phyloP scores from a whole-genome alignment of 2,329 filamentous ascomycete genomes.

The Ciborinia camelliae region DNA sequence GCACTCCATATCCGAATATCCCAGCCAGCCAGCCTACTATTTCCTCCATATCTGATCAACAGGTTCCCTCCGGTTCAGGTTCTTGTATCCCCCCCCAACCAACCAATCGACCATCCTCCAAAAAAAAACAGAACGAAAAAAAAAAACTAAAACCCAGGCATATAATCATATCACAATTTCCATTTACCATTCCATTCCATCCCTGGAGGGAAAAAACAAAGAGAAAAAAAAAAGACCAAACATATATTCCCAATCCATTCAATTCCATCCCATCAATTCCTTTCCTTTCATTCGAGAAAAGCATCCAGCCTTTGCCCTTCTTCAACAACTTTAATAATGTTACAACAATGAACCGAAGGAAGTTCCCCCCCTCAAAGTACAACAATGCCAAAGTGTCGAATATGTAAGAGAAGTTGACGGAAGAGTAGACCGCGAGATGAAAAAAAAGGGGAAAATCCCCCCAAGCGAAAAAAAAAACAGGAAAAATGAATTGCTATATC shows the following conservation, averaged over 20 bases:
- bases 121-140: background rate
- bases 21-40: conserved; percentile 9
- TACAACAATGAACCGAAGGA: background rate
- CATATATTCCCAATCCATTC: conserved; percentile 7
- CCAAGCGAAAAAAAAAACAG: background rate
- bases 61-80: background rate
- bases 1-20: background rate
- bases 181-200: conserved; percentile 11
- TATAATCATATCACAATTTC: conserved; percentile 21
- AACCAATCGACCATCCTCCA: background rate
- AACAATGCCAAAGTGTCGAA: background rate
- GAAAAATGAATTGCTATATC: conserved; percentile 5
- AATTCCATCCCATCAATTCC: background rate
- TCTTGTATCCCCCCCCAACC: background rate
- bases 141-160: conserved; percentile 9
- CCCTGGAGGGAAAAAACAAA: background rate
- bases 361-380: background rate
- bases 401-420: background rate
- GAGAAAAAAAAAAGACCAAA: conserved; percentile 7
- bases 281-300: background rate
- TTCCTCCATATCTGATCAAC: conserved; percentile 16
- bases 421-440: background rate
- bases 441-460: background rate
- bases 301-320: background rate
- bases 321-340: background rate